Conservation (phyloP, 805 yeast genomes). For the Pichia cabralensis region DNA sequence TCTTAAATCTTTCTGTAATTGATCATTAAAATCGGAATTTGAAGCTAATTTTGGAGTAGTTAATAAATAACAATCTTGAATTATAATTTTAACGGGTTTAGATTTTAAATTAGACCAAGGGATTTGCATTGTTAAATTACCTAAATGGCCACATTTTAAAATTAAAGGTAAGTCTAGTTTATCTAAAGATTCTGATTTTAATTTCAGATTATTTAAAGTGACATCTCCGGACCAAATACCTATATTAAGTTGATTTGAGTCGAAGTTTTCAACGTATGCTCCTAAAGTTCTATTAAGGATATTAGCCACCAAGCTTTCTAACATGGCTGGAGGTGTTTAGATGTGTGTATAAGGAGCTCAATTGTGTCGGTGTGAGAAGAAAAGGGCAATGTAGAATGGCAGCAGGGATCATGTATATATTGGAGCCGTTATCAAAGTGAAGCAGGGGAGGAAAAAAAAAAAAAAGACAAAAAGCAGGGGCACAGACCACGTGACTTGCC, state of each 20-base stretch:
- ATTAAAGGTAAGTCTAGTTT: constrained; percentile 77
- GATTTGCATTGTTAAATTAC: constrained; percentile 79
- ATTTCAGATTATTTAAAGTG: constrained; percentile 61
- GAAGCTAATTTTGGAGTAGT: constrained; percentile 64
- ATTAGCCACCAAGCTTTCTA: constrained; percentile 57
- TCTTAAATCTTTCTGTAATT: constrained; percentile 47
- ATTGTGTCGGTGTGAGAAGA: too few relatives aligned
- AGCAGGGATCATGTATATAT: too few relatives aligned
- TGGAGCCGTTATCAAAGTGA: too few relatives aligned
- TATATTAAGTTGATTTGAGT: constrained; percentile 86
- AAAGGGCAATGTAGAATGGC: too few relatives aligned
- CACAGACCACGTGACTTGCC: too few relatives aligned
- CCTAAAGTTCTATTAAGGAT: constrained; percentile 55
- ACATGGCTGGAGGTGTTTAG: constrained; percentile 29
- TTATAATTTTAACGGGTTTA: constrained; percentile 80
- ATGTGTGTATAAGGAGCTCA: too few relatives aligned
- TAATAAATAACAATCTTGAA: constrained; percentile 78
- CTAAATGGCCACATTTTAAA: constrained; percentile 82
- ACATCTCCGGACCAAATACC: constrained; percentile 99
- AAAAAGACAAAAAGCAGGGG: neutral
- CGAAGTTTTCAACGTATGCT: constrained; percentile 85
- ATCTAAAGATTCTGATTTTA: constrained; percentile 86
- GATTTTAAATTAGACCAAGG: constrained; percentile 95
- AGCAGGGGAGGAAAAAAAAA: too few relatives aligned
- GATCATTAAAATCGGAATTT: constrained; percentile 47